A percentile compares a stretch with the other conserved stretches of the same genome.
Conservation (phyloP, 1,139 yeast genomes). For the Scheffersomyces quercinus region DNA sequence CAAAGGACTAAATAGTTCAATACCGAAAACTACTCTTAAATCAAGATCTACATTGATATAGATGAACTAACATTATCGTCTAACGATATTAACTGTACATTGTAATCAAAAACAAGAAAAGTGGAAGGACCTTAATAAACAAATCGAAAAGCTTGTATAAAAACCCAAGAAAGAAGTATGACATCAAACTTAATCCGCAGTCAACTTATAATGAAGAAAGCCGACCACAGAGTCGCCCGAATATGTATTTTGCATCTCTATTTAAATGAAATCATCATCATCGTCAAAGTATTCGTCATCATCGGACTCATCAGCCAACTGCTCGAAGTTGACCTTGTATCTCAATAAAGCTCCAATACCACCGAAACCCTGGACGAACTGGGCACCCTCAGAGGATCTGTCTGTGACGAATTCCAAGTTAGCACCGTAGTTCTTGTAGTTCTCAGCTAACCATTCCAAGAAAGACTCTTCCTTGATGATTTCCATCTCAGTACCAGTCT, state of each 20-base stretch:
- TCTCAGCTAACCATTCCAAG: conserved; percentile 97
- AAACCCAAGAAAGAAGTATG: not conserved
- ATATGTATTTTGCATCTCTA: not conserved
- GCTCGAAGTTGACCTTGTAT: conserved; percentile 95
- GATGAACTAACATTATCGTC: too few species aligned
- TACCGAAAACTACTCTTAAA: too few species aligned
- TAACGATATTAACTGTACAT: too few species aligned
- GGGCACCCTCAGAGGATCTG: conserved; percentile 97
- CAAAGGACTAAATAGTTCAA: too few species aligned
- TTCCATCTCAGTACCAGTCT: conserved; percentile 89
- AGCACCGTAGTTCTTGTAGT: conserved; percentile 92
- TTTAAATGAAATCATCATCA: conserved; percentile 53
- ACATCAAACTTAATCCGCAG: conserved; percentile 1
- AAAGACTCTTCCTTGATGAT: conserved; percentile 76
- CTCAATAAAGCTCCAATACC: conserved; percentile 96
- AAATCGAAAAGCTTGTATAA: too few species aligned
- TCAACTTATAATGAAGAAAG: not conserved
- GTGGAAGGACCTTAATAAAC: too few species aligned
- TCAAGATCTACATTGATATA: too few species aligned
- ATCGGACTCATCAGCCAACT: conserved; percentile 84
- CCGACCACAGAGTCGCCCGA: not conserved
- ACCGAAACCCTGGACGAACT: conserved; percentile 96
- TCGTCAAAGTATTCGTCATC: conserved; percentile 85
- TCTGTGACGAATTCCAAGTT: conserved; percentile 94
- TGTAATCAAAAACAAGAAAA: too few species aligned